Conservation (phyloP, 2,329 filamentous ascomycete species). For the Nigrograna mackinnonii region DNA sequence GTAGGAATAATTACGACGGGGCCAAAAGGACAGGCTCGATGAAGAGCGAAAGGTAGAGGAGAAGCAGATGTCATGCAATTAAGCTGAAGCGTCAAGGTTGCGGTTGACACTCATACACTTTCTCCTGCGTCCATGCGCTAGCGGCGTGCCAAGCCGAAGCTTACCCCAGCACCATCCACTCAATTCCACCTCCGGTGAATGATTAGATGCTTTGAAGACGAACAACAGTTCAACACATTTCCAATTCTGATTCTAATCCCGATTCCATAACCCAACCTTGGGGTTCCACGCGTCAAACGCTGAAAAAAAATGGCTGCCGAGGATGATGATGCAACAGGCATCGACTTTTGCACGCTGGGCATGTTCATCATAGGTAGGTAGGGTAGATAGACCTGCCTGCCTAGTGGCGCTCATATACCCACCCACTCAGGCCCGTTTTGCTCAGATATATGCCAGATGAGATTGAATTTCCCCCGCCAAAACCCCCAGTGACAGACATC, state of each 20-base stretch:
- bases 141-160: slow-evolving; percentile 17
- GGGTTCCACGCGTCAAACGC: not conserved
- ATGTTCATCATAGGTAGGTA: slow-evolving; percentile 69
- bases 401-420: no score
- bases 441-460: slow-evolving; percentile 65
- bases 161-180: slow-evolving; percentile 15
- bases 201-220: no score
- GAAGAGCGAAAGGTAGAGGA: no score
- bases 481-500: slow-evolving; percentile 70
- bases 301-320: not conserved
- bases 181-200: not conserved
- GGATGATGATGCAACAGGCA: slow-evolving; percentile 13
- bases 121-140: slow-evolving; percentile 15
- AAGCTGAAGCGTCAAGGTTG: no score
- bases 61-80: no score
- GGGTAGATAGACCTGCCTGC: no score
- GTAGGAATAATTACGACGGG: no score
- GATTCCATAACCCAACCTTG: no score
- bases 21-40: no score
- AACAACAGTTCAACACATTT: no score
- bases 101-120: not conserved
- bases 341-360: slow-evolving; percentile 64
- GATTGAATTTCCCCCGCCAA: slow-evolving; percentile 79
- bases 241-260: no score
- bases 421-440: slow-evolving; percentile 1